These are phyloP conservation scores for Fusarium pseudograminearum DNA, from an alignment of 2,329 filamentous ascomycete genomes.

Conservation along the genomic window DNA sequence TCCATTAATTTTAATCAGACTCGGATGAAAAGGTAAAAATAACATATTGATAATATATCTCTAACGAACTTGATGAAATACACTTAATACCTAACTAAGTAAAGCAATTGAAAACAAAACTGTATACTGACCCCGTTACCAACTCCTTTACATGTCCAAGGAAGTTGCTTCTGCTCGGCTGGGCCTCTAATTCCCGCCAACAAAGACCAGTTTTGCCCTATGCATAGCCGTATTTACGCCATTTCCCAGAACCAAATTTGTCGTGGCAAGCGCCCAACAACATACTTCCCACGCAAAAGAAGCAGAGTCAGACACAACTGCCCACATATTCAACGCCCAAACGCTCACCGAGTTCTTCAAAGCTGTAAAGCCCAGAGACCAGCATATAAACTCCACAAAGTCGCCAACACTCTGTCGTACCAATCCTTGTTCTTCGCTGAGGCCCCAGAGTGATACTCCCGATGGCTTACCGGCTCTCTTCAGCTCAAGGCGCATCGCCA, in stretches of 20 bases:
- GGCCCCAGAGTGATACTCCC: conserved; percentile 7
- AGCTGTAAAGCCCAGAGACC: background rate
- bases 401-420: background rate
- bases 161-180: background rate
- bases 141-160: background rate
- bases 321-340: background rate
- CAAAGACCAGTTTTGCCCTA: background rate
- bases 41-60: background rate
- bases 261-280: background rate
- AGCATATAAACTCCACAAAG: background rate
- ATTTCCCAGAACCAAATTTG: background rate
- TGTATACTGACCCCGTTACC: background rate
- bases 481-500: conserved; percentile 50
- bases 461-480: conserved; percentile 12
- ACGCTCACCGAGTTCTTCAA: background rate
- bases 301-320: background rate
- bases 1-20: background rate
- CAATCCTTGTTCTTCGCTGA: conserved; percentile 19
- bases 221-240: background rate
- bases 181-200: background rate
- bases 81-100: background rate
- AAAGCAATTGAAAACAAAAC: background rate
- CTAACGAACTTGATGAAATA: background rate
- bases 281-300: background rate
- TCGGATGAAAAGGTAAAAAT: background rate